A percentile compares a stretch with the other conserved stretches of the same genome.
These are phyloP conservation scores for Mucor mucedo DNA, from an alignment of 371 early-diverging fungal species.

Conservation along the genomic window DNA sequence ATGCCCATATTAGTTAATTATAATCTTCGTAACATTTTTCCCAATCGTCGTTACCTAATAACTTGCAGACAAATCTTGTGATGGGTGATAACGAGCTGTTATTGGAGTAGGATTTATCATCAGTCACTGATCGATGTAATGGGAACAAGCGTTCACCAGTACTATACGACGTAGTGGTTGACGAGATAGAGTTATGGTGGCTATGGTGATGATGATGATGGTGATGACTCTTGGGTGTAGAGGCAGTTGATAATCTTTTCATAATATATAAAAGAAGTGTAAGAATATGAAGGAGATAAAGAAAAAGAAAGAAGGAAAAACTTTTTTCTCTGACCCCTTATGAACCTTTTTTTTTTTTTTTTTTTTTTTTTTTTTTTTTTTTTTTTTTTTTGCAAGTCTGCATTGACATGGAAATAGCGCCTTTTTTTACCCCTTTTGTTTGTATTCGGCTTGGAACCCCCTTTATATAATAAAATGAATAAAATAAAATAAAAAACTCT, in stretches of 20 bases:
- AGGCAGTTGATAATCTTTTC: slow-evolving; percentile 9
- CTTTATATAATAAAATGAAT: not conserved
- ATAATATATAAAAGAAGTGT: slow-evolving; percentile 5
- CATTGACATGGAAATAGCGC: slow-evolving; percentile 19
- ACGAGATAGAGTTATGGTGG: not conserved
- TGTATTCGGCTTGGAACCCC: not conserved
- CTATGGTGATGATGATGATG: slow-evolving; percentile 16
- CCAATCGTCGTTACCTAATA: slow-evolving; percentile 23
- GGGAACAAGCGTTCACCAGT: slow-evolving; percentile 16
- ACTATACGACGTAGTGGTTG: not conserved
- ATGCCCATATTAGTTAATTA: not conserved
- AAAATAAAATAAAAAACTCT: too few relatives aligned
- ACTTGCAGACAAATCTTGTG: slow-evolving; percentile 29
- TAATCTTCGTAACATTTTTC: not conserved
- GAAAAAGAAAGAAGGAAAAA: slow-evolving; percentile 3
- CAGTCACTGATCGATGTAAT: slow-evolving; percentile 31
- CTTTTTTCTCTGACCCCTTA: slow-evolving; percentile 8
- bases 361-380: slow-evolving; percentile 12
- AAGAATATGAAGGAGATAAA: not conserved
- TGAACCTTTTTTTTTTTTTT: slow-evolving; percentile 7
- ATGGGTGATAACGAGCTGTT: slow-evolving; percentile 24
- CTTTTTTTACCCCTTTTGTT: not conserved
- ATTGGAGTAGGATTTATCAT: slow-evolving; percentile 20
- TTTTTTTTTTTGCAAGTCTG: slow-evolving; percentile 14
- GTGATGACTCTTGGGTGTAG: not conserved